Conservation (phyloP, 78 protist genomes). For the Neovahlkampfia damariscottae region DNA sequence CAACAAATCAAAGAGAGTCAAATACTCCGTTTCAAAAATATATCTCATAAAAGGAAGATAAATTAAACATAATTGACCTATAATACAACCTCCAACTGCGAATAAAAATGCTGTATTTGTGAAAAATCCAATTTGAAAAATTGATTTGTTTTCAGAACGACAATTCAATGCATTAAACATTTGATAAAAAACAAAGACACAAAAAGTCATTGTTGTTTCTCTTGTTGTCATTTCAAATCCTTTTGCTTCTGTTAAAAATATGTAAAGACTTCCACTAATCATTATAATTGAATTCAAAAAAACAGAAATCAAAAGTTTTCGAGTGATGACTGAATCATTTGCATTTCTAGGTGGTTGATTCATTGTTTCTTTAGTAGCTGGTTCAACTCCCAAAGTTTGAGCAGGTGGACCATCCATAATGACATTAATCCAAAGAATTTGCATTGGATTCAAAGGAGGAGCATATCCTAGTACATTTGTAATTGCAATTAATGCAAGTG, state of each 20-base stretch:
- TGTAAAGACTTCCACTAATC: conserved; percentile 5
- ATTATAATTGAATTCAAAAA: conserved; percentile 21
- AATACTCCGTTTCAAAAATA: conserved; percentile 29
- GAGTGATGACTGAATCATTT: background rate
- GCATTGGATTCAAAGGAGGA: conserved; percentile 47
- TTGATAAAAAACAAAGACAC: conserved; percentile 41
- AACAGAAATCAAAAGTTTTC: background rate
- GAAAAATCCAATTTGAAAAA: conserved; percentile 20
- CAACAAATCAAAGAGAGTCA: no score
- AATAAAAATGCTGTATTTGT: conserved; percentile 13
- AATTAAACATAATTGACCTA: conserved; percentile 34
- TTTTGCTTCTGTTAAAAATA: conserved; percentile 9
- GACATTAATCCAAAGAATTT: conserved; percentile 70
- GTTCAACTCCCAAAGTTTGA: conserved; percentile 60
- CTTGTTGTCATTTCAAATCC: background rate
- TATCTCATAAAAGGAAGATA: conserved; percentile 22
- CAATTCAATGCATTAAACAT: conserved; percentile 50
- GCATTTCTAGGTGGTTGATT: conserved; percentile 18
- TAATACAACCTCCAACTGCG: conserved; percentile 7
- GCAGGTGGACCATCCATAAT: conserved; percentile 75
- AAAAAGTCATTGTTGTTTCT: conserved; percentile 38
- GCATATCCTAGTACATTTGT: conserved; percentile 50
- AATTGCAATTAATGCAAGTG: conserved; percentile 35
- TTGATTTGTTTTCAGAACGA: conserved; percentile 4
- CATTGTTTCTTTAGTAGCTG: conserved; percentile 42